Evolutionary conservation across 2,329 filamentous ascomycete genomes (phyloP).

Genomic region (Ophiostoma ips): DNA sequence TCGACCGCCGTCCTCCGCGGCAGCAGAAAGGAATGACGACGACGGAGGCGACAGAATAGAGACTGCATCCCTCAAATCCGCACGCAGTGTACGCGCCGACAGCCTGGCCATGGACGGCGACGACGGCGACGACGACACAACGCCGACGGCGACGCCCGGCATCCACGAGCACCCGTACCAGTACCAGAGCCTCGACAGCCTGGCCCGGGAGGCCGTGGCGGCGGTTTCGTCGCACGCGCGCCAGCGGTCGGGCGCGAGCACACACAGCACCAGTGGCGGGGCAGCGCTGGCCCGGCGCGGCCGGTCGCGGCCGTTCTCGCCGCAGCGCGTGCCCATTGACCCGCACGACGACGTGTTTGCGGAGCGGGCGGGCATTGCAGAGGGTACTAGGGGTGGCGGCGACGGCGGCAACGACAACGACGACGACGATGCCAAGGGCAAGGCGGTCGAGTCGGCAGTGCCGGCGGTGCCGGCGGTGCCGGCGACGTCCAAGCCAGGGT

Average conservation of each 20-base stretch:
- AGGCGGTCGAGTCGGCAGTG: too few relatives aligned
- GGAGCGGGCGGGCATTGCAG: neutral
- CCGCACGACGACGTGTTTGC: conserved; percentile 19
- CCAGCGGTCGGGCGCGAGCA: conserved; percentile 12
- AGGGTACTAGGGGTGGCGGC: neutral
- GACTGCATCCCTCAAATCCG: too few relatives aligned
- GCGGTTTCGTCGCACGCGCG: neutral
- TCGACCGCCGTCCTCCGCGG: too few relatives aligned
- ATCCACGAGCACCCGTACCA: neutral
- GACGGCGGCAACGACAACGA: neutral
- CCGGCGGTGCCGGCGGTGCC: neutral
- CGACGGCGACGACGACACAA: neutral
- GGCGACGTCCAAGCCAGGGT: neutral
- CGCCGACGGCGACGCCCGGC: neutral
- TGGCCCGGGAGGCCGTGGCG: conserved; percentile 19
- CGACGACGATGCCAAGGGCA: neutral
- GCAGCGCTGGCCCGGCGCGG: conserved; percentile 29
- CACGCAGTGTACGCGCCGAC: conserved; percentile 28
- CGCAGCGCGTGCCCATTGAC: conserved; percentile 30
- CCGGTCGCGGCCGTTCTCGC: conserved; percentile 43
- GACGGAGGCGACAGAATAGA: conserved; percentile 7
- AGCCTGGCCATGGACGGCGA: conserved; percentile 37
- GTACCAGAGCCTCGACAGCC: conserved; percentile 43
- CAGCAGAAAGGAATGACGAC: neutral
- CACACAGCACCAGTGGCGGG: conserved; percentile 25